phyloP scores from a whole-genome alignment of 768 basidiomycete species.

The Boletus sensibilis region DNA sequence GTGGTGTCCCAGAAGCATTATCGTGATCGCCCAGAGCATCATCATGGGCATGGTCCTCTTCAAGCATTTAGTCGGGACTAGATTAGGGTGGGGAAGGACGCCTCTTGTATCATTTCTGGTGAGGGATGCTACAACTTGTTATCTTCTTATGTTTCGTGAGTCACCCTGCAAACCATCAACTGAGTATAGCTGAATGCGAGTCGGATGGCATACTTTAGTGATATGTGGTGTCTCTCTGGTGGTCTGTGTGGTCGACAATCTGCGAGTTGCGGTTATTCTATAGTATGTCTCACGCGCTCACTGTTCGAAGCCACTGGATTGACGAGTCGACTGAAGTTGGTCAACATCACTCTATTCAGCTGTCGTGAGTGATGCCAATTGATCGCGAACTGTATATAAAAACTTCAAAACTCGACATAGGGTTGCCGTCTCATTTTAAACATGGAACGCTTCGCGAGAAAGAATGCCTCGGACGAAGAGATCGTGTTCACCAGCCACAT shows the following conservation, averaged over 20 bases:
- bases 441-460: constrained; percentile 19
- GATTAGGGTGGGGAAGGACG: constrained; percentile 41
- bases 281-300: constrained; percentile 3
- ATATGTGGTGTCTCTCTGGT: neutral
- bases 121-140: constrained; percentile 48
- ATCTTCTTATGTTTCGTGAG: constrained; percentile 40
- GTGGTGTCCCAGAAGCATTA: constrained; percentile 2
- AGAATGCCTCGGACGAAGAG: neutral
- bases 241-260: neutral
- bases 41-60: constrained; percentile 39
- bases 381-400: neutral
- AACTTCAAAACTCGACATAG: neutral
- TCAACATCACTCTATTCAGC: constrained; percentile 10
- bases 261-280: neutral
- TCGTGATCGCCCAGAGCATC: constrained; percentile 36
- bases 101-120: constrained; percentile 41
- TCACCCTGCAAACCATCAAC: neutral
- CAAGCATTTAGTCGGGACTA: constrained; percentile 36
- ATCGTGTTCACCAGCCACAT: constrained; percentile 11
- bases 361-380: constrained; percentile 13
- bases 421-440: constrained; percentile 26
- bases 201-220: neutral
- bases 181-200: neutral
- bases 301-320: neutral
- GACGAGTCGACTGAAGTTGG: constrained; percentile 14